These are phyloP conservation scores for Penicillium pulvis DNA, from an alignment of 495 filamentous ascomycete species.

Conservation along the genomic window DNA sequence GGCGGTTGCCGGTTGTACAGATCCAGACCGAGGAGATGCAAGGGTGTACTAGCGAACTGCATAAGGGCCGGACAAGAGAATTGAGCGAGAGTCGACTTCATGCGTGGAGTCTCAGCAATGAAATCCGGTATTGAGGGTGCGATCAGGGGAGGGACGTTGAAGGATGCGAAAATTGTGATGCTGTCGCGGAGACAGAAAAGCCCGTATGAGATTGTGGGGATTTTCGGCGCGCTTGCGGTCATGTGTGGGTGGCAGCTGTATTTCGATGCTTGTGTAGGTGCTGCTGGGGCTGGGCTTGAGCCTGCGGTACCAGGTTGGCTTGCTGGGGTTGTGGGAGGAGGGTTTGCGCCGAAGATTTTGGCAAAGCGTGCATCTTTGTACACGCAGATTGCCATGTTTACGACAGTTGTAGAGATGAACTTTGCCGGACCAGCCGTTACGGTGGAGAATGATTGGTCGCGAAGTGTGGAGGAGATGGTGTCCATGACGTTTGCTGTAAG, in stretches of 20 bases:
- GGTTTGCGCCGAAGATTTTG: conserved; percentile 66
- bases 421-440: conserved; percentile 77
- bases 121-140: conserved; percentile 51
- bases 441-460: conserved; percentile 54
- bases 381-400: conserved; percentile 88
- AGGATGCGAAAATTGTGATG: conserved; percentile 89
- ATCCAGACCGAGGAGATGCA: conserved; percentile 88
- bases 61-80: conserved; percentile 78
- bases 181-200: conserved; percentile 87
- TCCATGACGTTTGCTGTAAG: conserved; percentile 87
- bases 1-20: conserved; percentile 73
- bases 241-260: conserved; percentile 56
- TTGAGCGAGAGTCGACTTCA: conserved; percentile 68
- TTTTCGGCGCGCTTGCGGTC: conserved; percentile 26
- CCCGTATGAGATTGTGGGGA: conserved; percentile 61
- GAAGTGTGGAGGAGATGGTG: conserved; percentile 69
- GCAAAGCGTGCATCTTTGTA: conserved; percentile 92
- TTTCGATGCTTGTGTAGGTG: conserved; percentile 43
- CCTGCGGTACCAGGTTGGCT: conserved; percentile 11
- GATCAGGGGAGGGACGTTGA: conserved; percentile 83
- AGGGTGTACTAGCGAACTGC: conserved; percentile 79
- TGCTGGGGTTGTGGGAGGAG: conserved; percentile 15
- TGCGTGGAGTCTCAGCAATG: conserved; percentile 53
- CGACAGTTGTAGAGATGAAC: conserved; percentile 77
- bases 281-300: background rate